phyloP scores from a whole-genome alignment of 2,329 filamentous ascomycete species.

The Ceratocystis cubensis region DNA sequence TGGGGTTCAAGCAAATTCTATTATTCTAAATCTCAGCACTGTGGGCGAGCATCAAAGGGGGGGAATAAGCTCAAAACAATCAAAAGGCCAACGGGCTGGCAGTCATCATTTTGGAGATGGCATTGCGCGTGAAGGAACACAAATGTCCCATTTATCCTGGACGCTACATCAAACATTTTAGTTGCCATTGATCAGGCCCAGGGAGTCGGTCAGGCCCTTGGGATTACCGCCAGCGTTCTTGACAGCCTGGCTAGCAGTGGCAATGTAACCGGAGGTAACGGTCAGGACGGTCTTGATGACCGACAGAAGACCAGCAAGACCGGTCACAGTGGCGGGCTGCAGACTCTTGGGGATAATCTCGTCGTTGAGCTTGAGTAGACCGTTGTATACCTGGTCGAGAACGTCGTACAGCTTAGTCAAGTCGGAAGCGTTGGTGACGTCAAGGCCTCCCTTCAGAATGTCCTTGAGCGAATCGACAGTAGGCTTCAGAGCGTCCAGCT shows the following conservation, averaged over 20 bases:
- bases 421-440: not conserved
- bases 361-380: not conserved
- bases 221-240: conserved; percentile 14
- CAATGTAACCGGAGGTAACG: not conserved
- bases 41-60: not conserved
- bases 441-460: not conserved
- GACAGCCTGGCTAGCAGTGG: not conserved
- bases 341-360: conserved; percentile 5
- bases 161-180: not conserved
- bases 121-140: not conserved
- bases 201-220: not conserved
- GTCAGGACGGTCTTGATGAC: conserved; percentile 11
- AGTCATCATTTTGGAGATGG: not conserved
- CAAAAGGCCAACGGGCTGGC: not conserved
- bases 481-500: conserved; percentile 13
- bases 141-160: not conserved
- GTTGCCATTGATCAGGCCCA: not conserved
- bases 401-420: conserved; percentile 11
- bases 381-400: conserved; percentile 5
- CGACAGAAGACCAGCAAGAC: conserved; percentile 11
- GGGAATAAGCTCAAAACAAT: not conserved
- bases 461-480: not conserved
- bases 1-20: conserved; percentile 4
- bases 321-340: not conserved
- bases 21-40: conserved; percentile 11